Evolutionary conservation across 768 basidiomycete genomes (phyloP), one percentile per base, ranked within the genome.

Genomic region (Xerocomus potaroensis): DNA sequence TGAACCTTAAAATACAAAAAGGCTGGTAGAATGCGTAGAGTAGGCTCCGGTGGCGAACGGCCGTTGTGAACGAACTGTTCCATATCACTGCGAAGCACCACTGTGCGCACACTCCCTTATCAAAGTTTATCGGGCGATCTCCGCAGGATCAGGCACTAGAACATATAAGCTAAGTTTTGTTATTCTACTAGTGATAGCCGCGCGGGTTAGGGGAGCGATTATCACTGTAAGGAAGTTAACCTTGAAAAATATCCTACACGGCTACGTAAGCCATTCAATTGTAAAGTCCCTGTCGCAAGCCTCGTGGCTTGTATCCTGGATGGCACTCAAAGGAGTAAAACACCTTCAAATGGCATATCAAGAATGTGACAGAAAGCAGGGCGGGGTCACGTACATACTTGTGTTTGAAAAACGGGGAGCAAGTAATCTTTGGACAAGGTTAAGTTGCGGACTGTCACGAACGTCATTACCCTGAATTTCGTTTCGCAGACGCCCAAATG

Each of bases 51-150:
- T 45, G 45, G 40, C 47, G 9, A 14, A 36, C n/a, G 14, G 36
- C 10, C 3, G n/a, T 34, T 32, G 18, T 26, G 41, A 43, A 48
- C 47, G 41, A 42, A 41, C 39, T 16, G 41, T 21, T 41, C 45
- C 38, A 49, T 41, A 31, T 22, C 30, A 11, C 19, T 19, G 29
- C 19, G 41, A 31, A 21, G 29, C 27, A 21, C 41, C 41, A 41
- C 41, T 12, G 19, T 8, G 38, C n/a, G n/a, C 45, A 32, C 22
- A 43, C n/a, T 37, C 39, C 21, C 30, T 43, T 48, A 40, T 39
- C 50, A 41, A 61, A 58, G 61, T 45, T 49, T 58, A 61, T 62
- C 59, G 59, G 22, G 48, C 53, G 62, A 64, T 59, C 61, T 55
- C 45, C 31, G 31, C 50, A 61, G 16, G 38, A 63, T 58, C 59